Conservation (phyloP, 139 green algal genomes). For the Coelastrella sp. region DNA sequence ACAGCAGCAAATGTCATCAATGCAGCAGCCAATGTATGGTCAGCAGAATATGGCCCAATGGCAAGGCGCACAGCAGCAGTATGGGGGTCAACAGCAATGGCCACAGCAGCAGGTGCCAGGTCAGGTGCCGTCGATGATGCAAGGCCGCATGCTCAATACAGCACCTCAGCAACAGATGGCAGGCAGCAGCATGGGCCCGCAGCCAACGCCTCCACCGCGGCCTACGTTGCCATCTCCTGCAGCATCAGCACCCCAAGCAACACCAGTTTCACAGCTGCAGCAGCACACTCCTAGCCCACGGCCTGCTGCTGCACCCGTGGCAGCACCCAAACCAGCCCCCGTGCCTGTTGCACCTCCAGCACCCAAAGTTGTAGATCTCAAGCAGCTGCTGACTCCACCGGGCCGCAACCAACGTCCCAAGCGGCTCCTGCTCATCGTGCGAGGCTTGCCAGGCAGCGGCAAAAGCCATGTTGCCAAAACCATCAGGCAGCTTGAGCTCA, state of each 20-base stretch:
- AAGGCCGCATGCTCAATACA: too few species aligned
- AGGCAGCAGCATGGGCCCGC: not conserved
- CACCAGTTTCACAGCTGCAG: not conserved
- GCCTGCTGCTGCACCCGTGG: not conserved
- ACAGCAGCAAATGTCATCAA: not conserved
- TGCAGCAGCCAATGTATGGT: not conserved
- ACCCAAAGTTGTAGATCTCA: not conserved
- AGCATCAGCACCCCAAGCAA: not conserved
- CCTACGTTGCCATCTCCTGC: not conserved
- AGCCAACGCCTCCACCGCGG: not conserved
- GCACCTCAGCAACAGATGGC: too few species aligned
- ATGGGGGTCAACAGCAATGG: not conserved
- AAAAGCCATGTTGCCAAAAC: slow-evolving; percentile 78
- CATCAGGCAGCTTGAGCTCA: slow-evolving; percentile 80
- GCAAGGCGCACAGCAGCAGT: slow-evolving; percentile 33
- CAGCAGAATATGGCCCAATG: not conserved
- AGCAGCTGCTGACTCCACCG: slow-evolving; percentile 10
- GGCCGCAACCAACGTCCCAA: slow-evolving; percentile 63
- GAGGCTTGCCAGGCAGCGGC: slow-evolving; percentile 84
- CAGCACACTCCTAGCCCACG: not conserved
- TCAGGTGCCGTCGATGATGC: too few species aligned
- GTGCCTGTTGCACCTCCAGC: not conserved
- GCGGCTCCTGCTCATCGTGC: slow-evolving; percentile 74
- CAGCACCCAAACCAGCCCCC: too few species aligned
- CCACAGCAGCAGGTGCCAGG: slow-evolving; percentile 8